Evolutionary conservation across 1,139 yeast species (phyloP).

Genomic region (Blastobotrys malaysiensis): DNA sequence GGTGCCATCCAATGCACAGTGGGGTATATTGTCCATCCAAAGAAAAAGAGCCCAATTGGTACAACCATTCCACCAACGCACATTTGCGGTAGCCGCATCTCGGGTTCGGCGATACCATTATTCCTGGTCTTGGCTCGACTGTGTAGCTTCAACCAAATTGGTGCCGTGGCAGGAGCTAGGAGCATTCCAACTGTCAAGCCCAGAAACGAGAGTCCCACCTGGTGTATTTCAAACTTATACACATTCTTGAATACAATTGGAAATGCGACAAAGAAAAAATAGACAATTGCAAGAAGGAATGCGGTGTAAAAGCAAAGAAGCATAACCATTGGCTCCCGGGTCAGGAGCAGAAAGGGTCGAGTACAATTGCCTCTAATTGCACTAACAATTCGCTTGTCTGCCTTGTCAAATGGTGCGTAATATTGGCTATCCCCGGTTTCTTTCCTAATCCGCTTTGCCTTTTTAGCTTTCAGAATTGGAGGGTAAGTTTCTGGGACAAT

Average conservation of each 20-base stretch:
- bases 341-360: conserved; percentile 46
- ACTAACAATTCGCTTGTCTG: conserved; percentile 33
- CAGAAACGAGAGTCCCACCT: conserved; percentile 48
- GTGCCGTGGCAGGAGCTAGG: conserved; percentile 22
- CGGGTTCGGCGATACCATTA: conserved; percentile 43
- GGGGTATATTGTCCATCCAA: conserved; percentile 68
- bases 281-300: conserved; percentile 52
- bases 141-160: conserved; percentile 16
- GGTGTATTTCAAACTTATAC: conserved; percentile 38
- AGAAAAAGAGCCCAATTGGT: conserved; percentile 60
- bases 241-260: conserved; percentile 50
- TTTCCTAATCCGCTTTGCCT: conserved; percentile 32
- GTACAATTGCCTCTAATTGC: conserved; percentile 54
- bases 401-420: conserved; percentile 37
- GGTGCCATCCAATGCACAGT: conserved; percentile 79
- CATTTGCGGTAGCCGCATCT: conserved; percentile 47
- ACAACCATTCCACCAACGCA: conserved; percentile 41
- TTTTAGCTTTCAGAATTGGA: conserved; percentile 56
- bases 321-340: conserved; percentile 58
- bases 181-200: conserved; percentile 46
- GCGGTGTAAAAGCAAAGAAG: conserved; percentile 60
- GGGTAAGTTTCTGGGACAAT: conserved; percentile 70
- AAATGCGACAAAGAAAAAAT: conserved; percentile 57
- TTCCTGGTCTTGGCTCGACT: conserved; percentile 17
- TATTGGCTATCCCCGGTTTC: conserved; percentile 21